Percentiles rank a stretch among this genome's conserved stretches.
phyloP scores from a whole-genome alignment of 192 early-diverging fungal species.

The Geosiphon pyriformis region DNA sequence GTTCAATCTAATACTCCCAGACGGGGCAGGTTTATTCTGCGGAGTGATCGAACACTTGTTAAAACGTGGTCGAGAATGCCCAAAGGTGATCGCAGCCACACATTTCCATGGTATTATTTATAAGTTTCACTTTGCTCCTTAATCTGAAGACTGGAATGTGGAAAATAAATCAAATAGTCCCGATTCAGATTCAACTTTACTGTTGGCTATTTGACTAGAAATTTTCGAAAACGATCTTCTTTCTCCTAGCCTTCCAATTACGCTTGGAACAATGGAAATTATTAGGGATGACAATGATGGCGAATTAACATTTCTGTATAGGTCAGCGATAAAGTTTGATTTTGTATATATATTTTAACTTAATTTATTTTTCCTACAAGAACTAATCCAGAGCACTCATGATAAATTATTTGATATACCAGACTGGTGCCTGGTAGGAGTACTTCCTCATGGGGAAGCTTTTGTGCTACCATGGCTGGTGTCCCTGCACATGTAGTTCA shows the following conservation, averaged over 20 bases:
- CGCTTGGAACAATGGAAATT: conserved; percentile 56
- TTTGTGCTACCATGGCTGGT: conserved; percentile 40
- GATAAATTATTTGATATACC: neutral
- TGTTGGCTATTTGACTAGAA: conserved; percentile 29
- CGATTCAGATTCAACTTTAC: too few species aligned
- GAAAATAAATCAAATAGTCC: too few species aligned
- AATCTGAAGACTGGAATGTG: too few species aligned
- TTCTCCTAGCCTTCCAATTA: conserved; percentile 32
- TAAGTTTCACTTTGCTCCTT: too few species aligned
- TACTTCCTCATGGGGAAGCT: conserved; percentile 40
- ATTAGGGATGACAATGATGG: conserved; percentile 32
- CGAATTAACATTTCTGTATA: conserved; percentile 59
- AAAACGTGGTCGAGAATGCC: conserved; percentile 40
- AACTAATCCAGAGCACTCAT: neutral
- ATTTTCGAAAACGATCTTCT: conserved; percentile 46
- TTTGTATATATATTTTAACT: too few species aligned
- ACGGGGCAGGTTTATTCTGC: conserved; percentile 79
- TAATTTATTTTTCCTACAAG: neutral
- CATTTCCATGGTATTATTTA: conserved; percentile 91
- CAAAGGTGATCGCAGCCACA: conserved; percentile 70
- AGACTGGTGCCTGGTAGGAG: conserved; percentile 39
- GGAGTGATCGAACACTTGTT: conserved; percentile 60
- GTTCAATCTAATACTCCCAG: conserved; percentile 31
- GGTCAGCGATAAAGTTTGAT: conserved; percentile 22
- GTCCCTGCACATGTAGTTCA: conserved; percentile 32